Evolutionary conservation across 2,329 filamentous ascomycete species (phyloP), one percentile per base, ranked within the genome.

Genomic region (Colletotrichum sp.): DNA sequence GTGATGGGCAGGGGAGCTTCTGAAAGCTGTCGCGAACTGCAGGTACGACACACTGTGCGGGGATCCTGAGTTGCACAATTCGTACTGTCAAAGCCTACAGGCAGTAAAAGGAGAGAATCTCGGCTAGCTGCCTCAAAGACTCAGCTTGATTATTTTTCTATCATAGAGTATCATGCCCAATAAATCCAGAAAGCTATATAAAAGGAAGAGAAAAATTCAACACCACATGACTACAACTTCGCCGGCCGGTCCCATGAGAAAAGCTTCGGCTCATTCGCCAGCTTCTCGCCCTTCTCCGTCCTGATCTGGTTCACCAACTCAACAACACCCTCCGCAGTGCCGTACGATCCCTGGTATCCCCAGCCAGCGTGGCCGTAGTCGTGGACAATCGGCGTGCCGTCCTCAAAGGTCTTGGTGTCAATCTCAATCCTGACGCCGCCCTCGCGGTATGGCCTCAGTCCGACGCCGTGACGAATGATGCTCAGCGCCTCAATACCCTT

Each of bases 361-460:
- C 94, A 95, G 3, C 94, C 94, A 2, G 92, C 93, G 82, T 96
- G 94, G 0, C 94, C 94, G 79, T 96, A 96, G 80, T 95, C 94
- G 82, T 96, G 95, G 70, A 97, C 93, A n/a, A 96, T 90, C 83
- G 90, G 88, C 4, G 83, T 90, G 5, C 91, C 88, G 8, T 91
- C 92, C 67, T 89, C 86, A 34, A 85, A 68, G 24, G 78, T 80
- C 60, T 95, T 90, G 77, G 86, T 87, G 82, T 96, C 94, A 81
- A 88, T 93, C 84, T 98, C 95, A 16, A 98, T 87, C 73, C 96
- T 90, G 24, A 95, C 92, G 0, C 96, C 96, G 2, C 90, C 93
- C 72, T 92, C 89, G 67, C 96, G 88, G 82, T 93, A 91, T 7
- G 96, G 96, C 74, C 96, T 89, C 80, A 98, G 81, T 0, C 96